Base-by-base conservation (phyloP, 176 grass and related monocot genomes). In the Avena atlantica region DNA sequence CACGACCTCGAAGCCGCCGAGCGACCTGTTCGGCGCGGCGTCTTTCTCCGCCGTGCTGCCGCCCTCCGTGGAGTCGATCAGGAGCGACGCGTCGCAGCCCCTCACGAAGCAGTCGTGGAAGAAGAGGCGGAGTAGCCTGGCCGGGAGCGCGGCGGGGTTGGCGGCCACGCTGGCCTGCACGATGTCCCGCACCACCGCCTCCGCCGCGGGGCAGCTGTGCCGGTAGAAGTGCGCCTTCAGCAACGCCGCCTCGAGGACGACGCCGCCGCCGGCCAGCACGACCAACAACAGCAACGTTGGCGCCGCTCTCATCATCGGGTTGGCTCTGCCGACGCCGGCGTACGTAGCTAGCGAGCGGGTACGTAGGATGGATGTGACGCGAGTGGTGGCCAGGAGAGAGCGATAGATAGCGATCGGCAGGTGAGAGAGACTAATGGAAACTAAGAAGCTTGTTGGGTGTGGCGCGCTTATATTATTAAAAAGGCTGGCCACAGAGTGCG, bases 11-110 rank as follows among this genome's bases (percentile, higher is more conserved):
- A 84, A 95, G 9, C 95, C 95, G 73, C 74, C 72, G 56, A 95
- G 79, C 21, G 93, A 89, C 29, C 17, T 1, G 89, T 97, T 93
- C 6, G 93, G 86, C 24, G 12, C 64, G 4, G 92, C 89, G 85
- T 95, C 95, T 84, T 95, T 97, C 82, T 97, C 95, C 20, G 95
- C 95, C 72, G 86, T 70, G 56, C 27, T 86, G 9, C 40, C 74
- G 5, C 40, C 78, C 11, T 49, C 6, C 16, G 78, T 89, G 12
- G 95, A 91, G 64, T 97, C 90, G 16, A 95, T 13, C 69, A 97
- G 89, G 42, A 97, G 74, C 12, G 95, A 97, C n/a, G 92, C 95
- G 87, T 97, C 95, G 78, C 95, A 97, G 4, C 95, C 95, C 68
- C 93, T 75, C 48, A 95, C 90, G 76, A 95, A 84, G 85, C 93